Percentiles rank a stretch among this genome's conserved stretches.
These are phyloP conservation scores for Speleostelium caveatum DNA, from an alignment of 78 protist genomes.

Conservation along the genomic window DNA sequence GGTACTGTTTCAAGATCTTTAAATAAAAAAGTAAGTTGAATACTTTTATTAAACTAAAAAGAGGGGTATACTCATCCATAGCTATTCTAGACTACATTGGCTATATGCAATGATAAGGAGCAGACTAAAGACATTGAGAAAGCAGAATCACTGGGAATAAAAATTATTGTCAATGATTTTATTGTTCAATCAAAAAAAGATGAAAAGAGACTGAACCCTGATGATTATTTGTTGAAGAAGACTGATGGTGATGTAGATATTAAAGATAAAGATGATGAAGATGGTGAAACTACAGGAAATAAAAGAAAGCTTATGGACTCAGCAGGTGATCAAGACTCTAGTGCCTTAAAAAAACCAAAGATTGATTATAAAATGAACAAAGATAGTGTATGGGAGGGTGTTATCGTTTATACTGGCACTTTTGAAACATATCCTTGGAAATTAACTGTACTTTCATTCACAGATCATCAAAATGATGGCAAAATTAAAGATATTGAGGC, in stretches of 20 bases:
- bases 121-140: conserved; percentile 7
- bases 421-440: no score
- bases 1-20: conserved; percentile 4
- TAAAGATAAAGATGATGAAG: background rate
- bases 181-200: background rate
- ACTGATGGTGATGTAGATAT: background rate
- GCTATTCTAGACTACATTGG: background rate
- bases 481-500: no score
- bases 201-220: background rate
- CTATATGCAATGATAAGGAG: background rate
- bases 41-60: background rate
- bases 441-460: no score
- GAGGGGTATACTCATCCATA: background rate
- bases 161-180: background rate
- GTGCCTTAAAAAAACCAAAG: no score
- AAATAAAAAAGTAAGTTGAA: conserved; percentile 27
- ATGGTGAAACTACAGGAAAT: background rate
- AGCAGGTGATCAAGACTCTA: no score
- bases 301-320: no score
- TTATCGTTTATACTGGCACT: no score
- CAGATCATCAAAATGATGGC: no score
- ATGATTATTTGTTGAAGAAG: background rate
- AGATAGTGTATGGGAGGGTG: no score
- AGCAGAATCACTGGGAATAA: background rate
- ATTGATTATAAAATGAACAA: no score